Evolutionary conservation across 2,329 filamentous ascomycete genomes (phyloP).

Genomic region (Phoma sp.): DNA sequence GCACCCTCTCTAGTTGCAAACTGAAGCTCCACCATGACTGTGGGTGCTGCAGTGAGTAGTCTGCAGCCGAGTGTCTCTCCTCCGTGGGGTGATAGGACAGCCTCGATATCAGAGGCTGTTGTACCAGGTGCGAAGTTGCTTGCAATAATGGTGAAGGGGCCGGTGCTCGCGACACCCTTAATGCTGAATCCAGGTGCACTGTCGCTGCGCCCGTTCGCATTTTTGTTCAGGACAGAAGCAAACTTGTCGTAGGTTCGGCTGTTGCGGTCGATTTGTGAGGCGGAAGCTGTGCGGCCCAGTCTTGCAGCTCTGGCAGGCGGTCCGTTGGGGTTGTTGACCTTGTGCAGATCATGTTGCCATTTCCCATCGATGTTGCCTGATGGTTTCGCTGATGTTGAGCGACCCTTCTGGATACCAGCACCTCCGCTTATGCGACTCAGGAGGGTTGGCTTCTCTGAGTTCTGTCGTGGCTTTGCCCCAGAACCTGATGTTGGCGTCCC

Average conservation of each 20-base stretch:
- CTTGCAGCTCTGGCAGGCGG: conserved; percentile 39
- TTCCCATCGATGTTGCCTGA: conserved; percentile 68
- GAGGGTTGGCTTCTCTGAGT: conserved; percentile 60
- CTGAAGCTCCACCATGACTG: conserved; percentile 78
- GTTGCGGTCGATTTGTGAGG: conserved; percentile 51
- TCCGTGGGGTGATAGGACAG: conserved; percentile 77
- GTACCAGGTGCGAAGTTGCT: conserved; percentile 85
- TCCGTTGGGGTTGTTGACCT: conserved; percentile 49
- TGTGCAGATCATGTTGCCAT: conserved; percentile 75
- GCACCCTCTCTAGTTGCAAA: conserved; percentile 76
- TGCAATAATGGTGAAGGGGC: conserved; percentile 74
- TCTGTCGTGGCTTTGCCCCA: conserved; percentile 52
- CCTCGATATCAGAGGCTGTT: conserved; percentile 81
- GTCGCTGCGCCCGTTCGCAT: conserved; percentile 36
- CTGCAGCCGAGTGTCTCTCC: conserved; percentile 69
- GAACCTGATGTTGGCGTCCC: conserved; percentile 58
- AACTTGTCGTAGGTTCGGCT: conserved; percentile 51
- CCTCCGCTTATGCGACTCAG: conserved; percentile 75
- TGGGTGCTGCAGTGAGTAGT: conserved; percentile 70
- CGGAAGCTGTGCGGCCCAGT: conserved; percentile 47
- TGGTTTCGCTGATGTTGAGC: conserved; percentile 51
- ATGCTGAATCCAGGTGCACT: conserved; percentile 66
- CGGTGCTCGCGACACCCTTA: conserved; percentile 64
- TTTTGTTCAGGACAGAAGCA: conserved; percentile 42
- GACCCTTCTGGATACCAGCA: conserved; percentile 70